Conservation (phyloP, 257 asterid genomes). For the Mitragyna speciosa region DNA sequence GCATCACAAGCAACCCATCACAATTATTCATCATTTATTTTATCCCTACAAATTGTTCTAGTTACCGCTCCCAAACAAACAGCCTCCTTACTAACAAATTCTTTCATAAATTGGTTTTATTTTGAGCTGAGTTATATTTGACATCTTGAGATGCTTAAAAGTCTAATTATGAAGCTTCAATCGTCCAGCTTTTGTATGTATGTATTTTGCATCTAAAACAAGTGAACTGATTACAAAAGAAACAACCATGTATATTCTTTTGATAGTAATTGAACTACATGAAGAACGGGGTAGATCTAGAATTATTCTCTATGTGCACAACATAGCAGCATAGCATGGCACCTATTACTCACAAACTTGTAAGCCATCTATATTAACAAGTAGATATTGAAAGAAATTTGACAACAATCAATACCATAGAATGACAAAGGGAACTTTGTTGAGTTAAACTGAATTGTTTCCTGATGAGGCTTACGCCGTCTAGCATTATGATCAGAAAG, state of each 20-base stretch:
- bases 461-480: constrained; percentile 87
- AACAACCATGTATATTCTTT: not conserved
- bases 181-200: not conserved
- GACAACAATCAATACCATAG: constrained; percentile 51
- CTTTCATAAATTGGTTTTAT: not conserved
- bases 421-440: constrained; percentile 53
- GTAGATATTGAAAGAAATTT: not conserved
- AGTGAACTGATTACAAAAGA: not conserved
- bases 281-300: not conserved
- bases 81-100: not conserved
- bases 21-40: not conserved
- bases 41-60: not conserved
- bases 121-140: not conserved
- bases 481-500: constrained; percentile 94
- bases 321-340: not conserved
- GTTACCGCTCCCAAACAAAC: not conserved
- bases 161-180: not conserved
- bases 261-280: not conserved
- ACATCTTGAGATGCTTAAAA: not conserved
- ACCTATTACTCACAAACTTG: not conserved
- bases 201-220: not conserved
- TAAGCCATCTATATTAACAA: not conserved
- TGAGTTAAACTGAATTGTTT: constrained; percentile 56
- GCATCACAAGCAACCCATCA: not conserved
- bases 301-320: not conserved